These are phyloP conservation scores for Aspergillus sp. DNA, from an alignment of 2,329 filamentous ascomycete species.

Conservation along the genomic window DNA sequence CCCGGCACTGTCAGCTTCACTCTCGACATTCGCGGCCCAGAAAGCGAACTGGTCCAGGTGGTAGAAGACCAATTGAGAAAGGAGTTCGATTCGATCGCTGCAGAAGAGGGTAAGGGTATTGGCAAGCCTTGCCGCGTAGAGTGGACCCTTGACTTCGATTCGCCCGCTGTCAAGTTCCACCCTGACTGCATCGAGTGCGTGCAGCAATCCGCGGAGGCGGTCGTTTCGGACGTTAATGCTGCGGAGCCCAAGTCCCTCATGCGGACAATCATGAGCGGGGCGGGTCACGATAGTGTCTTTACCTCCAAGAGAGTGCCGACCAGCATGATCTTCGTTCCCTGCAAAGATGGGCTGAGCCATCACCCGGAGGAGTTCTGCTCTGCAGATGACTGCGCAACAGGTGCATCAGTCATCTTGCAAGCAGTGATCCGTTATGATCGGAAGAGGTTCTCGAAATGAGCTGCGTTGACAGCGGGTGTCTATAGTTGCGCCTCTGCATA, in stretches of 20 bases:
- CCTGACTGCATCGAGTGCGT: conserved; percentile 68
- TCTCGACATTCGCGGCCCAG: conserved; percentile 66
- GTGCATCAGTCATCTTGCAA: conserved; percentile 48
- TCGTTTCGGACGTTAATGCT: conserved; percentile 55
- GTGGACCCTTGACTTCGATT: conserved; percentile 64
- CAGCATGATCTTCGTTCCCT: conserved; percentile 69
- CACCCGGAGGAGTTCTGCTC: conserved; percentile 65
- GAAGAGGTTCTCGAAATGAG: conserved; percentile 41
- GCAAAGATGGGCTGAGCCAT: conserved; percentile 64
- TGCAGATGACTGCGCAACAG: conserved; percentile 60
- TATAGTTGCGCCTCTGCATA: background rate
- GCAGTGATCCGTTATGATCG: conserved; percentile 39
- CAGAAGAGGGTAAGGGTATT: conserved; percentile 56
- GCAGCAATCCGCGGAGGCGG: conserved; percentile 58
- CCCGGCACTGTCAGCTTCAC: conserved; percentile 68
- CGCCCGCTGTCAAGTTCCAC: conserved; percentile 65
- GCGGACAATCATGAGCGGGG: conserved; percentile 61
- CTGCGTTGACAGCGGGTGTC: background rate
- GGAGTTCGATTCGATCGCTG: conserved; percentile 63
- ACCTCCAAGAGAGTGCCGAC: conserved; percentile 62
- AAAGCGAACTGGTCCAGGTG: conserved; percentile 58
- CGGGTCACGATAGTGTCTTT: conserved; percentile 68
- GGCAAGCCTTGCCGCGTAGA: conserved; percentile 56
- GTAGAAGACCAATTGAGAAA: conserved; percentile 59
- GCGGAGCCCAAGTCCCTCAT: conserved; percentile 46